Evolutionary conservation across 352 stramenopile genomes (phyloP).

Genomic region (Blastocystis sp.): DNA sequence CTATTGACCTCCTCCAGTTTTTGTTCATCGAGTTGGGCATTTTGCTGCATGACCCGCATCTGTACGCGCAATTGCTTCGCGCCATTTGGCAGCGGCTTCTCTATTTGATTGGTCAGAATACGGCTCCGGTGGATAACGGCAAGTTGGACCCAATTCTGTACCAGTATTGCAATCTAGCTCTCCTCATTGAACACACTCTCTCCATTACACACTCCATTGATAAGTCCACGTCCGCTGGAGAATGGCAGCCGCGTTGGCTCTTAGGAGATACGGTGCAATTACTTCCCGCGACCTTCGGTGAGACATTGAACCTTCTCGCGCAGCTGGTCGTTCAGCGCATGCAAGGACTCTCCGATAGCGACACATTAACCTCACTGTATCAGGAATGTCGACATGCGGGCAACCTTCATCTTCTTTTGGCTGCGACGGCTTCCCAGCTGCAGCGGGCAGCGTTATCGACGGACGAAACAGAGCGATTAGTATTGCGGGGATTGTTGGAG

Average conservation of each 20-base stretch:
- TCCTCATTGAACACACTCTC: background rate
- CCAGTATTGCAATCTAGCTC: conserved; percentile 1
- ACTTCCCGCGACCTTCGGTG: background rate
- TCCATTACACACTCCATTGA: background rate
- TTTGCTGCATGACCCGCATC: background rate
- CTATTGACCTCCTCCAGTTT: background rate
- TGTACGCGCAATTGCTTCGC: conserved; percentile 2
- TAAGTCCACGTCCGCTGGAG: background rate
- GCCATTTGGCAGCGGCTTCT: conserved; percentile 5
- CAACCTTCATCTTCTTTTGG: background rate
- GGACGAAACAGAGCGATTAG: background rate
- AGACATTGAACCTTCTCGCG: background rate
- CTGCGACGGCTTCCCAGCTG: background rate
- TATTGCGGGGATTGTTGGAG: background rate
- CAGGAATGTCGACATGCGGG: background rate
- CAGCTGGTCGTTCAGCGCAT: background rate
- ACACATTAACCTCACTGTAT: background rate
- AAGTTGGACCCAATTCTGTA: conserved; percentile 1
- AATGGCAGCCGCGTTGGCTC: background rate
- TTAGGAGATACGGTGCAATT: background rate
- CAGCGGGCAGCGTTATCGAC: background rate
- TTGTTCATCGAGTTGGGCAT: background rate
- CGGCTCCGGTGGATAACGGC: background rate
- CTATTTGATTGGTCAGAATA: background rate
- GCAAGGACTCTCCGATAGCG: background rate